These are phyloP conservation scores for Mucor saturninus DNA, from an alignment of 371 early-diverging fungal species.

Conservation along the genomic window DNA sequence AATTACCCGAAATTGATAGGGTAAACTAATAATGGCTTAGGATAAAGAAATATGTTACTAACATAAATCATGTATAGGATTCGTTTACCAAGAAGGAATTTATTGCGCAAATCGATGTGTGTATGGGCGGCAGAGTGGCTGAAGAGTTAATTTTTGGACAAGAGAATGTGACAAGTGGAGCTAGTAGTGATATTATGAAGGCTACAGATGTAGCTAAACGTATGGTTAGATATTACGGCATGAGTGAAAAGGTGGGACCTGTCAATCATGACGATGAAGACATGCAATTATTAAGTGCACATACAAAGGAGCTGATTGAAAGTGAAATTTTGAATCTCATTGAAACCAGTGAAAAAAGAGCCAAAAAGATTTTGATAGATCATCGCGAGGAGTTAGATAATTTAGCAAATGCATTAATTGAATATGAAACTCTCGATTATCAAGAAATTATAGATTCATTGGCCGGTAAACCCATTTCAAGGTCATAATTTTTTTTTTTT, in stretches of 20 bases:
- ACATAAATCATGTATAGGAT: conserved; percentile 41
- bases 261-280: conserved; percentile 71
- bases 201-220: conserved; percentile 90
- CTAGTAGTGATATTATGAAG: conserved; percentile 88
- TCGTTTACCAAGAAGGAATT: conserved; percentile 85
- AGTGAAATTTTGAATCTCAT: conserved; percentile 79
- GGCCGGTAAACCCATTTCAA: conserved; percentile 68
- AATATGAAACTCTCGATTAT: conserved; percentile 89
- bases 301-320: conserved; percentile 84
- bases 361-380: conserved; percentile 67
- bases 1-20: conserved; percentile 95
- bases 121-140: conserved; percentile 97
- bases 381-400: conserved; percentile 88
- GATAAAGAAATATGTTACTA: not conserved
- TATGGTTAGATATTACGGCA: conserved; percentile 94
- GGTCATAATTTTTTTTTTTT: conserved; percentile 15
- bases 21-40: conserved; percentile 16
- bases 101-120: conserved; percentile 91
- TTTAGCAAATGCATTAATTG: conserved; percentile 91
- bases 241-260: conserved; percentile 90
- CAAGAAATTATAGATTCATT: conserved; percentile 86
- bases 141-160: conserved; percentile 94
- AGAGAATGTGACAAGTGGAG: conserved; percentile 95
- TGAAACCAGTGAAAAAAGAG: conserved; percentile 68
- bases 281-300: conserved; percentile 69